Conservation (phyloP, 305 asterid genomes). For the Fraxinus baroniana region DNA sequence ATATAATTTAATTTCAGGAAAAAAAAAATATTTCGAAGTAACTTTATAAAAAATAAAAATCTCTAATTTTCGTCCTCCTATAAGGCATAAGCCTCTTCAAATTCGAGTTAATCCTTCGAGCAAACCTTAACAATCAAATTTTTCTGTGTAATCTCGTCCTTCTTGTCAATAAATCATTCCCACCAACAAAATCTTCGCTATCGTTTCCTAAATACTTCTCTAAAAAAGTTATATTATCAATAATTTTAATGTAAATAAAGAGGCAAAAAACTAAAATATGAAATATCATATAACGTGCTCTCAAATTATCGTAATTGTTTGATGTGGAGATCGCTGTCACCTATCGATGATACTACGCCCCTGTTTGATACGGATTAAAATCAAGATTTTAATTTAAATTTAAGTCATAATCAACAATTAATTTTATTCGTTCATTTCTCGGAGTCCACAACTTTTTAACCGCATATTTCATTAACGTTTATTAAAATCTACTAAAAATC, state of each 20-base stretch:
- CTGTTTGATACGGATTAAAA: too few species aligned
- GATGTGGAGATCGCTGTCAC: background rate
- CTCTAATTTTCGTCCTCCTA: background rate
- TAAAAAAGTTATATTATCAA: too few species aligned
- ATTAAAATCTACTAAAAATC: too few species aligned
- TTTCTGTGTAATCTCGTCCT: background rate
- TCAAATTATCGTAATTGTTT: background rate
- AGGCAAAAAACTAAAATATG: background rate
- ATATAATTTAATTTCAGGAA: too few species aligned
- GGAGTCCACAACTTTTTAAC: too few species aligned
- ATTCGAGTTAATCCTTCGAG: background rate
- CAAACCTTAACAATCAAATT: background rate
- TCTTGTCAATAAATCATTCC: background rate
- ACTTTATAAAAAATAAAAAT: background rate
- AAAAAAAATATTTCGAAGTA: background rate
- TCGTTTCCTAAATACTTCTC: too few species aligned
- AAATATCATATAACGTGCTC: background rate
- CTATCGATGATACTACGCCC: background rate
- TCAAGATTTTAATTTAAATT: too few species aligned
- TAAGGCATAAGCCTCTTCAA: background rate
- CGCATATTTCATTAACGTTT: too few species aligned
- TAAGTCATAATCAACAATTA: too few species aligned
- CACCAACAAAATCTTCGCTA: too few species aligned
- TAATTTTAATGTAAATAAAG: background rate
- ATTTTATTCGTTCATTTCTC: too few species aligned